A percentile compares a stretch with the other conserved stretches of the same genome.
Conservation (phyloP, 106 monocot genomes). For the Chionographis japonica region DNA sequence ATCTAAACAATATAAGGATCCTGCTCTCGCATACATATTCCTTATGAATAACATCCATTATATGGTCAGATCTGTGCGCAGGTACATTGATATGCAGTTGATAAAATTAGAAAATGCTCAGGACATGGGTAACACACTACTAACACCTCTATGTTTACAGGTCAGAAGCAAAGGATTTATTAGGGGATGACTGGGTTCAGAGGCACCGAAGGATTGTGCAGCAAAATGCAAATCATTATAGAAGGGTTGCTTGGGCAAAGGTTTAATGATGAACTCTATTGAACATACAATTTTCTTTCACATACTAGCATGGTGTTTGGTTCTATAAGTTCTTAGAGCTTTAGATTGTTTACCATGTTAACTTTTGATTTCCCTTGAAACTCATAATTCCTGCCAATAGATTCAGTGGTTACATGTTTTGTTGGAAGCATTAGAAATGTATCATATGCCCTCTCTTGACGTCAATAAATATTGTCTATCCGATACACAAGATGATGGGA, state of each 20-base stretch:
- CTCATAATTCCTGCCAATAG: no score
- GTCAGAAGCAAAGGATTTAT: constrained; percentile 54
- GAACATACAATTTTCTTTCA: background rate
- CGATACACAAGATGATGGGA: no score
- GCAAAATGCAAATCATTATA: constrained; percentile 53
- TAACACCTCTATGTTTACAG: constrained; percentile 10
- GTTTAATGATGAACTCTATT: constrained; percentile 4
- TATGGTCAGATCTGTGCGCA: constrained; percentile 70
- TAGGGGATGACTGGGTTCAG: constrained; percentile 60
- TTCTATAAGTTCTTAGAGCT: no score
- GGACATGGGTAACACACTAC: background rate
- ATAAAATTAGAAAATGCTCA: background rate
- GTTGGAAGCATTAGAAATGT: no score
- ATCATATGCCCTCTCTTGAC: no score
- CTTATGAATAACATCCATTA: constrained; percentile 81
- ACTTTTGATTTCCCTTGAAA: no score
- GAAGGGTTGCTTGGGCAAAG: constrained; percentile 53
- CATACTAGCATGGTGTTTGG: background rate
- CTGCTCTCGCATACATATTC: constrained; percentile 56
- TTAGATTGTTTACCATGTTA: no score
- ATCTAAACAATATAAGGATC: constrained; percentile 75
- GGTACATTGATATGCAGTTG: constrained; percentile 26
- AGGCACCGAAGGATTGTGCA: constrained; percentile 54
- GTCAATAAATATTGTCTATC: no score
- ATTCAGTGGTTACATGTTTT: no score